Conservation (phyloP, 345 rosid genomes). For the Linum usitatissimum region DNA sequence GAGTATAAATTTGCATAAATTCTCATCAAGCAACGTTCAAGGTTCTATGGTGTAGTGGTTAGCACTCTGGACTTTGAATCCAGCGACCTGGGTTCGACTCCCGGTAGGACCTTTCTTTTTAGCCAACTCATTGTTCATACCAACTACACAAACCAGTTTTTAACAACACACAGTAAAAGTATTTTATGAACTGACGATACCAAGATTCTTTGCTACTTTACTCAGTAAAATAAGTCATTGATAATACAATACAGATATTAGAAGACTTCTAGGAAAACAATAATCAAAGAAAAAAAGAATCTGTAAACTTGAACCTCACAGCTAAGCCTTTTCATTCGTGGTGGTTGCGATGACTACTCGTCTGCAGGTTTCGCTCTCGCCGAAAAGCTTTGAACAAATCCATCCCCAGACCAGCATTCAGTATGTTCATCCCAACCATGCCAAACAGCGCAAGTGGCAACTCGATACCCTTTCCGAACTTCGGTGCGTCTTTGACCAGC, state of each 20-base stretch:
- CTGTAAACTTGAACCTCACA: neutral
- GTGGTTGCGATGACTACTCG: conserved; percentile 13
- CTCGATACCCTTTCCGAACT: conserved; percentile 63
- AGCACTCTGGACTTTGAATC: conserved; percentile 99
- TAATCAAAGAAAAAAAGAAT: neutral
- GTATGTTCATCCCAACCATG: conserved; percentile 80
- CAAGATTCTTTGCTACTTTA: neutral
- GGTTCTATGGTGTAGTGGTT: conserved; percentile 99
- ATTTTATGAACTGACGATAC: too few relatives aligned
- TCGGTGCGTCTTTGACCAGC: conserved; percentile 55
- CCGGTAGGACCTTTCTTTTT: conserved; percentile 61
- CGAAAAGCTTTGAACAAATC: conserved; percentile 63
- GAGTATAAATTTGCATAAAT: too few relatives aligned
- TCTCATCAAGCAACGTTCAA: too few relatives aligned
- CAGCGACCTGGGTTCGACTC: conserved; percentile 98
- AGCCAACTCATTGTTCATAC: neutral
- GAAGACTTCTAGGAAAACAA: neutral
- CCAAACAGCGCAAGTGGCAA: conserved; percentile 77
- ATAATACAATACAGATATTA: neutral
- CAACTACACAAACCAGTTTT: neutral
- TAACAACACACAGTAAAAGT: too few relatives aligned
- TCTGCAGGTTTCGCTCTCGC: conserved; percentile 39
- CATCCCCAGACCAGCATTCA: conserved; percentile 58
- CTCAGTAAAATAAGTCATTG: neutral
- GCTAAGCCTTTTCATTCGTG: conserved; percentile 12